A percentile compares a stretch with the other conserved stretches of the same genome.
These are phyloP conservation scores for Colletotrichum musicola DNA, from an alignment of 2,329 filamentous ascomycete genomes.

Conservation along the genomic window DNA sequence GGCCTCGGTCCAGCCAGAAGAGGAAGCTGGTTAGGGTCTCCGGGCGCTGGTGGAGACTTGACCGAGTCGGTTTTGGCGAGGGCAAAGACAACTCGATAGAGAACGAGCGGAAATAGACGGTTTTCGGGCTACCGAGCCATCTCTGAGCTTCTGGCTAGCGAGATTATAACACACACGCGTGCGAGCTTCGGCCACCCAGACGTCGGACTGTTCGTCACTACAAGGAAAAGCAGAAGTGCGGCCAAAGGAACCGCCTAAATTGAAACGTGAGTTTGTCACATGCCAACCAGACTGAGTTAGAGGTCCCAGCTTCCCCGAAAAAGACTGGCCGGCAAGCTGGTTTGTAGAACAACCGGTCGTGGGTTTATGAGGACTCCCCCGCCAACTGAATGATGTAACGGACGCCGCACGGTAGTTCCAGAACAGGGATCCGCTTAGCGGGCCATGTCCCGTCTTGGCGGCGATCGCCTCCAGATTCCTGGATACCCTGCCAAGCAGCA, in stretches of 20 bases:
- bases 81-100: background rate
- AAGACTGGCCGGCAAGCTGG: background rate
- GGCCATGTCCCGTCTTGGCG: constrained; percentile 36
- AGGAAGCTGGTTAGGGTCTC: constrained; percentile 20
- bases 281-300: background rate
- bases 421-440: constrained; percentile 38
- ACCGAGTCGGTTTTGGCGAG: background rate
- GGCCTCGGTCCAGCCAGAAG: constrained; percentile 32
- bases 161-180: too few relatives aligned
- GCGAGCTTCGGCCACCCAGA: constrained; percentile 7
- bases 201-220: background rate
- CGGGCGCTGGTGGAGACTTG: constrained; percentile 8
- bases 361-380: constrained; percentile 29
- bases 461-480: constrained; percentile 36
- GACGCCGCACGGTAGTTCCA: constrained; percentile 31
- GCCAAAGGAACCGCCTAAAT: background rate
- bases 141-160: too few relatives aligned
- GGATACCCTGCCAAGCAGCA: constrained; percentile 32
- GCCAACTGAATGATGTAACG: constrained; percentile 36
- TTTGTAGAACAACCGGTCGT: constrained; percentile 12
- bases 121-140: too few relatives aligned
- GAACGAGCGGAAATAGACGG: background rate
- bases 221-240: background rate
- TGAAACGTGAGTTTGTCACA: constrained; percentile 4
- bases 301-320: background rate